Evolutionary conservation across 495 filamentous ascomycete genomes (phyloP).

Genomic region (Penicillium alfredii): DNA sequence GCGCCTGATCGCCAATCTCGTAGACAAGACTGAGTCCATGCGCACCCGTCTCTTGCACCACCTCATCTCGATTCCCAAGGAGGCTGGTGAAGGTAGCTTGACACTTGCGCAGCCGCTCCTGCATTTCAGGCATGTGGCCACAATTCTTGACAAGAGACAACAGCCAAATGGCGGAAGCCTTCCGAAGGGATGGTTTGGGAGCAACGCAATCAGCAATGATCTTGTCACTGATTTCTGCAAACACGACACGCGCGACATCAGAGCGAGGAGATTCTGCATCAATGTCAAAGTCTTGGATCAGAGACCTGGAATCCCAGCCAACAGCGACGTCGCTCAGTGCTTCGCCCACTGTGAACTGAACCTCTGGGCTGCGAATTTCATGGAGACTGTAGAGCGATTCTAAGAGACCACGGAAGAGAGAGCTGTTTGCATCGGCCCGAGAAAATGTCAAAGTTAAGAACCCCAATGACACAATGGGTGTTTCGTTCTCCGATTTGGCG

Average conservation of each 20-base stretch:
- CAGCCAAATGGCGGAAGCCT: conserved; percentile 88
- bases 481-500: conserved; percentile 76
- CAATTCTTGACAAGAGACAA: conserved; percentile 90
- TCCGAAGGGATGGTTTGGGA: conserved; percentile 79
- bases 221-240: conserved; percentile 57
- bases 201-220: conserved; percentile 66
- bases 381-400: conserved; percentile 65
- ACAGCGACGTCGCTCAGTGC: conserved; percentile 69
- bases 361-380: conserved; percentile 74
- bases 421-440: conserved; percentile 25
- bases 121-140: conserved; percentile 64
- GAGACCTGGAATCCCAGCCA: conserved; percentile 68
- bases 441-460: conserved; percentile 51
- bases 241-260: conserved; percentile 38
- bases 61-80: conserved; percentile 81
- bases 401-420: conserved; percentile 41
- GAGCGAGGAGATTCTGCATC: conserved; percentile 41
- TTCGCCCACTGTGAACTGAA: conserved; percentile 85
- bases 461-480: conserved; percentile 70
- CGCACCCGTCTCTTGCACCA: conserved; percentile 92
- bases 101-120: conserved; percentile 65
- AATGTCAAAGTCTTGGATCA: conserved; percentile 57
- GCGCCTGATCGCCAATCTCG: conserved; percentile 73
- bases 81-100: conserved; percentile 83
- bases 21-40: conserved; percentile 86